Evolutionary conservation across 352 stramenopile genomes (phyloP).

Genomic region (Chrysophaeum taylorii): DNA sequence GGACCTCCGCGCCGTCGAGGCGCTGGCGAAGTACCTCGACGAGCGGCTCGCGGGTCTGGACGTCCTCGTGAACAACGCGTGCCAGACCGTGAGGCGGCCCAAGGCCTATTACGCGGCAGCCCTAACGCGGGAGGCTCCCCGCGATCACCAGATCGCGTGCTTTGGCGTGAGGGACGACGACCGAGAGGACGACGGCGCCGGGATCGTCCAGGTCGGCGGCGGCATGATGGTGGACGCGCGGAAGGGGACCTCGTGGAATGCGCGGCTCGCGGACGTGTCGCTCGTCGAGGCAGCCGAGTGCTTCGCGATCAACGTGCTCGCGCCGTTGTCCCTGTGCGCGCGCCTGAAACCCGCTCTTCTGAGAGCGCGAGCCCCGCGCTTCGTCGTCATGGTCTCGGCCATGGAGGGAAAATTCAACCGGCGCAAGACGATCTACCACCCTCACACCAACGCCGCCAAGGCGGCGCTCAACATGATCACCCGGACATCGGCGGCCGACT

Average conservation of each 20-base stretch:
- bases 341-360: conserved; percentile 74
- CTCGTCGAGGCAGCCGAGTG: conserved; percentile 68
- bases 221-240: conserved; percentile 88
- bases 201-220: too few species aligned
- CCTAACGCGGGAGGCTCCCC: too few species aligned
- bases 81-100: conserved; percentile 83
- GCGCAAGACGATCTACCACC: conserved; percentile 92
- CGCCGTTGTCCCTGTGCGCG: conserved; percentile 92
- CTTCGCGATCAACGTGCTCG: conserved; percentile 85
- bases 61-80: conserved; percentile 90
- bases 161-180: too few species aligned
- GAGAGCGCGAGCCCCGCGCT: conserved; percentile 34
- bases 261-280: conserved; percentile 58
- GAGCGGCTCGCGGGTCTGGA: conserved; percentile 60
- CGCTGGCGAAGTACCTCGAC: conserved; percentile 75
- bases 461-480: conserved; percentile 96
- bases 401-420: conserved; percentile 97
- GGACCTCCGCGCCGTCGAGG: conserved; percentile 78
- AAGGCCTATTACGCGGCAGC: conserved; percentile 81
- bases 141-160: too few species aligned
- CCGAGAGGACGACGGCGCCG: too few species aligned
- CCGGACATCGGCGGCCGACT: conserved; percentile 82
- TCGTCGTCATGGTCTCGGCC: conserved; percentile 90
- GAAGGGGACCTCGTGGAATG: conserved; percentile 85
- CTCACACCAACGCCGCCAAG: conserved; percentile 96